Evolutionary conservation across 2,329 filamentous ascomycete genomes (phyloP).

Genomic region (Grosmannia serpens): DNA sequence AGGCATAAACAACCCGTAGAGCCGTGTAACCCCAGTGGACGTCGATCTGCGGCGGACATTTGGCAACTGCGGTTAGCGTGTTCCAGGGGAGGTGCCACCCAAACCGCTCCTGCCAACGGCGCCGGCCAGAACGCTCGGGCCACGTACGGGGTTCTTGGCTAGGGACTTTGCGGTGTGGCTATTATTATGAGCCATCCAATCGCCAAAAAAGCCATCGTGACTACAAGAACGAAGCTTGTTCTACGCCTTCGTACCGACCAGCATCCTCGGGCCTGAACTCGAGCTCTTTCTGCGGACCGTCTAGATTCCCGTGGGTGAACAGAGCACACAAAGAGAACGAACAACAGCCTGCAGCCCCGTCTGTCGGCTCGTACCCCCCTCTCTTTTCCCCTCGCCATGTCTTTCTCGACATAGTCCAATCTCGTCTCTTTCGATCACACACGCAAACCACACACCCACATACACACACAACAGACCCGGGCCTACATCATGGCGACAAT

Average conservation of each 20-base stretch:
- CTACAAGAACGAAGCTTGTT: no score
- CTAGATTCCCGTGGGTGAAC: background rate
- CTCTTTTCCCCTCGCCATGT: constrained; percentile 4
- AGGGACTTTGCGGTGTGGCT: no score
- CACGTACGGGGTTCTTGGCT: no score
- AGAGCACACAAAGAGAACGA: background rate
- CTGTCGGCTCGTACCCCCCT: background rate
- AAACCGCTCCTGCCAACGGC: no score
- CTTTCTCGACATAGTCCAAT: background rate
- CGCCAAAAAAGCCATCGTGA: no score
- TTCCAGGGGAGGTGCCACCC: no score
- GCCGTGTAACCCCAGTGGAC: background rate
- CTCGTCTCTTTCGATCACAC: background rate
- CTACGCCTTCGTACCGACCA: background rate
- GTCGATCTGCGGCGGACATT: background rate
- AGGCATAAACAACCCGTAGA: no score
- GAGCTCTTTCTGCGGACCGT: background rate
- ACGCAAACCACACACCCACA: background rate
- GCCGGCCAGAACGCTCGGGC: background rate
- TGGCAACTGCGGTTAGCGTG: background rate
- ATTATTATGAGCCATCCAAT: no score
- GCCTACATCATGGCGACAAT: constrained; percentile 2
- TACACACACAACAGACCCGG: background rate
- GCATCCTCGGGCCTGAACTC: background rate
- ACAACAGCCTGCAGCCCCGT: background rate